Percentiles rank a stretch among this genome's conserved stretches.
Conservation (phyloP, 2,329 filamentous ascomycete species). For the Calonectria crousiana region DNA sequence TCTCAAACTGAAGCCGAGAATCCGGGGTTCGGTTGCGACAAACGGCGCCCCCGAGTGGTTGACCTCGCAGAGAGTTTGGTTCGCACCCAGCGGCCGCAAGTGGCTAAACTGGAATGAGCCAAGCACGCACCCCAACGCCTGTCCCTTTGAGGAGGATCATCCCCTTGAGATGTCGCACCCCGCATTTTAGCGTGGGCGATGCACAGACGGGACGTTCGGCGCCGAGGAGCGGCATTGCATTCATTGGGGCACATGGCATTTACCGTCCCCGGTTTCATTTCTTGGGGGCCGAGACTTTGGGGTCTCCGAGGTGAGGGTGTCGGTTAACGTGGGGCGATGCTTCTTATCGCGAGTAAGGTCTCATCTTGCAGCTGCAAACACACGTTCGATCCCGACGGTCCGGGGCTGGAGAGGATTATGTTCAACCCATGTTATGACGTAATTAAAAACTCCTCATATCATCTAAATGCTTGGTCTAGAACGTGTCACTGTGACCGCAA, state of each 20-base stretch:
- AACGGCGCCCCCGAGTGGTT: too few relatives aligned
- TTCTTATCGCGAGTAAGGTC: too few relatives aligned
- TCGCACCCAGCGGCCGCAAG: not conserved
- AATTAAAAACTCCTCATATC: not conserved
- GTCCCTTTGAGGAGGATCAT: not conserved
- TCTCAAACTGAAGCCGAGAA: not conserved
- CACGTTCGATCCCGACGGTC: not conserved
- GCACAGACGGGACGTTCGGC: not conserved
- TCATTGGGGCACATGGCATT: not conserved
- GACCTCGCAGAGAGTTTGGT: not conserved
- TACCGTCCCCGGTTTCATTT: not conserved
- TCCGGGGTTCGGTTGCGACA: not conserved
- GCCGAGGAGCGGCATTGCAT: conserved; percentile 22
- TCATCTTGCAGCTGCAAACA: not conserved
- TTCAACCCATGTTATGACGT: not conserved
- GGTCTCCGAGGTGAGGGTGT: not conserved
- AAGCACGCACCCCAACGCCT: not conserved
- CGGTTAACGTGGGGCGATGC: not conserved
- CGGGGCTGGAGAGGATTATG: not conserved
- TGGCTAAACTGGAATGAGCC: not conserved
- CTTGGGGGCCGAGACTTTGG: not conserved
- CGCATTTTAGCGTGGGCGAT: conserved; percentile 6
- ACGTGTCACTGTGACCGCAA: not conserved
- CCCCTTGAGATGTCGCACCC: not conserved
- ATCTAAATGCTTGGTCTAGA: not conserved